phyloP scores from a whole-genome alignment of 2,329 filamentous ascomycete genomes.

The Nigrospora oryzae region DNA sequence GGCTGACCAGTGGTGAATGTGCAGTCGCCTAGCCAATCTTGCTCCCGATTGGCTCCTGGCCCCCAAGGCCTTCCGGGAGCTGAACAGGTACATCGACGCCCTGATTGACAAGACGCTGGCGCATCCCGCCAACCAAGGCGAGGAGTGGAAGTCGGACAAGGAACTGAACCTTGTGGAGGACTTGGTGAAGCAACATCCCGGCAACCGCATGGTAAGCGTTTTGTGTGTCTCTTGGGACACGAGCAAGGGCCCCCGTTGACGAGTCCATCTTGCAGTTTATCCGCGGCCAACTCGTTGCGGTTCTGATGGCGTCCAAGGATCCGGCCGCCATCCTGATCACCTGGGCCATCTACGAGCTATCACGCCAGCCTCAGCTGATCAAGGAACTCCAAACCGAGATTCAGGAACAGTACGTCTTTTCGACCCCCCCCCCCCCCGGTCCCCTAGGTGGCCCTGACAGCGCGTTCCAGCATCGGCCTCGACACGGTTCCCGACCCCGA shows the following conservation, averaged over 20 bases:
- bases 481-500: neutral
- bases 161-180: conserved; percentile 1
- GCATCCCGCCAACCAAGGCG: neutral
- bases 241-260: too few relatives aligned
- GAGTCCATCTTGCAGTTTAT: neutral
- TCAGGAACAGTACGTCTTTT: neutral
- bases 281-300: neutral
- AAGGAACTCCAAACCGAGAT: neutral
- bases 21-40: neutral
- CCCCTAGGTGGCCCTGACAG: neutral
- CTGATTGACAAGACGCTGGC: conserved; percentile 1
- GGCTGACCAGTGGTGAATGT: too few relatives aligned
- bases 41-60: neutral
- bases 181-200: neutral
- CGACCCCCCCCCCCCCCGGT: too few relatives aligned
- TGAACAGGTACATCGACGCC: neutral
- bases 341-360: neutral
- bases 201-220: neutral
- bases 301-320: conserved; percentile 1
- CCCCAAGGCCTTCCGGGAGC: neutral
- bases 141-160: neutral
- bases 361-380: neutral
- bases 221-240: too few relatives aligned
- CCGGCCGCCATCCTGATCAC: neutral
- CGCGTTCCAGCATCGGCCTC: neutral